A percentile compares a stretch with the other conserved stretches of the same genome.
These are phyloP conservation scores for Exophiala sp. DNA, from an alignment of 2,329 filamentous ascomycete genomes.

Conservation along the genomic window DNA sequence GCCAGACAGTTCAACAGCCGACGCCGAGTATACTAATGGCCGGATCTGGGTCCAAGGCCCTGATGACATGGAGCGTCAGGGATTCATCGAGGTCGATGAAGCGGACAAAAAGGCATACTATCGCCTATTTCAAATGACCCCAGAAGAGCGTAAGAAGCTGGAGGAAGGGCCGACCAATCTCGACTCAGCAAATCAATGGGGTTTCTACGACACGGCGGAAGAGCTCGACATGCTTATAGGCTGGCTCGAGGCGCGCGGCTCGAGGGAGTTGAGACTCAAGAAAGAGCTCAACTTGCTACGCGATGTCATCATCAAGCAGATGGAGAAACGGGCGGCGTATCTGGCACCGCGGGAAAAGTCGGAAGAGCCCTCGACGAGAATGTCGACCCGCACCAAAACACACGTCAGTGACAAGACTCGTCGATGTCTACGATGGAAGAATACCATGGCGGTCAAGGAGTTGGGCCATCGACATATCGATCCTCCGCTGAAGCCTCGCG, in stretches of 20 bases:
- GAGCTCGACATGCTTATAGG: slow-evolving; percentile 71
- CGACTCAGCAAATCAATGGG: slow-evolving; percentile 75
- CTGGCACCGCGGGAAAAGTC: slow-evolving; percentile 48
- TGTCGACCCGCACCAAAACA: slow-evolving; percentile 59
- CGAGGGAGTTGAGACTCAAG: slow-evolving; percentile 77
- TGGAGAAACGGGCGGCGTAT: slow-evolving; percentile 73
- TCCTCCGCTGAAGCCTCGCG: slow-evolving; percentile 43
- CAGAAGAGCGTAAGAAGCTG: slow-evolving; percentile 73
- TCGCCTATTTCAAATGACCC: slow-evolving; percentile 70
- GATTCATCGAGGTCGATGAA: slow-evolving; percentile 71
- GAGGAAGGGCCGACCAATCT: slow-evolving; percentile 83
- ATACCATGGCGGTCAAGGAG: slow-evolving; percentile 54
- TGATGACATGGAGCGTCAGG: slow-evolving; percentile 76
- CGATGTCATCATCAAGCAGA: slow-evolving; percentile 69
- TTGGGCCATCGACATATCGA: slow-evolving; percentile 57
- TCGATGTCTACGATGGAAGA: slow-evolving; percentile 61
- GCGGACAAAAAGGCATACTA: slow-evolving; percentile 71
- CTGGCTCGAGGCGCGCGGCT: slow-evolving; percentile 83
- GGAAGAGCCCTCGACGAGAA: slow-evolving; percentile 47
- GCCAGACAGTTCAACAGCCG: slow-evolving; percentile 78
- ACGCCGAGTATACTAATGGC: slow-evolving; percentile 85
- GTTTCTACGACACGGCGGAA: slow-evolving; percentile 76
- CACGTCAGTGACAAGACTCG: slow-evolving; percentile 51
- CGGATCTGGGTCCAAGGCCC: slow-evolving; percentile 96
- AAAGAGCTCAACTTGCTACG: slow-evolving; percentile 78